Evolutionary conservation across 2,329 filamentous ascomycete species (phyloP).

Genomic region (Lecanicillium sp.): DNA sequence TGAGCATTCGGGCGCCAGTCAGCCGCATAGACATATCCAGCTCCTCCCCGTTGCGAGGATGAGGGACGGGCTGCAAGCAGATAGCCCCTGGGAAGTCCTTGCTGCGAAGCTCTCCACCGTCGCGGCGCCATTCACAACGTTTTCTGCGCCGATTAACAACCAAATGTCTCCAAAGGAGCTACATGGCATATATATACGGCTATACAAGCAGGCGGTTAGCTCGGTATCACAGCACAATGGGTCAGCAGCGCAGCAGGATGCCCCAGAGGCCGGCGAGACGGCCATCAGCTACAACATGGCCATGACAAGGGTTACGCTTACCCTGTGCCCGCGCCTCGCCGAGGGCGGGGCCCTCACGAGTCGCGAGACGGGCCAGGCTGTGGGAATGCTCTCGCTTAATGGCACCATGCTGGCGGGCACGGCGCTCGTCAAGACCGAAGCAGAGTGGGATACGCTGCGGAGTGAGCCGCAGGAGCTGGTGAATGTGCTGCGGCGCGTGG

Average conservation of each 20-base stretch:
- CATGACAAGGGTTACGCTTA: slow-evolving; percentile 46
- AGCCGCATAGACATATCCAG: slow-evolving; percentile 65
- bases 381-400: slow-evolving; percentile 45
- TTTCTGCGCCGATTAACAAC: slow-evolving; percentile 29
- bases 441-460: slow-evolving; percentile 48
- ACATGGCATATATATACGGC: slow-evolving; percentile 33
- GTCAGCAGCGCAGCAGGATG: slow-evolving; percentile 11
- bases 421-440: slow-evolving; percentile 51
- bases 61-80: slow-evolving; percentile 39
- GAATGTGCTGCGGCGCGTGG: slow-evolving; percentile 20
- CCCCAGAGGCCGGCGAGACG: slow-evolving; percentile 30
- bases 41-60: slow-evolving; percentile 60
- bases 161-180: slow-evolving; percentile 28
- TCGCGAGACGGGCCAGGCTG: slow-evolving; percentile 20
- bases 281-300: slow-evolving; percentile 58
- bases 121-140: slow-evolving; percentile 35
- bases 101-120: slow-evolving; percentile 28
- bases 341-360: slow-evolving; percentile 36
- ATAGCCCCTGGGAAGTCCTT: slow-evolving; percentile 39
- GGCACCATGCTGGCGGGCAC: slow-evolving; percentile 58
- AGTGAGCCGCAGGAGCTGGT: slow-evolving; percentile 21
- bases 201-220: slow-evolving; percentile 38
- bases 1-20: slow-evolving; percentile 59
- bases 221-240: slow-evolving; percentile 23
- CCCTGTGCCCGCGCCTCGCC: slow-evolving; percentile 44